These are phyloP conservation scores for Coemansia sp. DNA, from an alignment of 192 early-diverging fungal species.

Conservation along the genomic window DNA sequence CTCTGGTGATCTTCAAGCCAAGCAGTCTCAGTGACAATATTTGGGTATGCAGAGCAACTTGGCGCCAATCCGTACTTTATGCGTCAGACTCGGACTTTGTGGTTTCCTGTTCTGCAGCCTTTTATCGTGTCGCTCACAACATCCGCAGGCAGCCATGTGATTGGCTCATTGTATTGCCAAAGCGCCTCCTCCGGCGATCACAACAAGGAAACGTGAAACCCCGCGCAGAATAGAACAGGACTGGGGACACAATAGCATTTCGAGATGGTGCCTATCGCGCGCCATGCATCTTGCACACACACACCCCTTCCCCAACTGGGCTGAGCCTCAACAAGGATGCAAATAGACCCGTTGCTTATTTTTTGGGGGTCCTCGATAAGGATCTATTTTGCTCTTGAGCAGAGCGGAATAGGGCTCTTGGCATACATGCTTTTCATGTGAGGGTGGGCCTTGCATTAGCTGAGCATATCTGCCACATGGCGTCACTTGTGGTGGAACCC, in stretches of 20 bases:
- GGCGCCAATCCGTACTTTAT: constrained; percentile 5
- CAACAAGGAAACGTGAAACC: constrained; percentile 13
- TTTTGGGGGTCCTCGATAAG: neutral
- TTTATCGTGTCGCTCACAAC: constrained; percentile 2
- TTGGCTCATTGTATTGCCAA: constrained; percentile 11
- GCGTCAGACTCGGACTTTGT: constrained; percentile 2
- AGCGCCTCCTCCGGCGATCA: neutral
- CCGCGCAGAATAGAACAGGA: neutral
- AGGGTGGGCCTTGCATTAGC: neutral
- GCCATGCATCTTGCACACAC: neutral
- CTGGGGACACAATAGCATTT: too few relatives aligned
- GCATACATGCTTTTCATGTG: neutral
- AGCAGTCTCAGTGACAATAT: neutral
- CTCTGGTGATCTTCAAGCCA: neutral
- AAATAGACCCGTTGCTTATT: neutral
- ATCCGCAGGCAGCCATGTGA: constrained; percentile 29
- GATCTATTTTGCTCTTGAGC: neutral
- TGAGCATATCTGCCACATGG: neutral
- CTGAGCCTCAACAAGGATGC: neutral
- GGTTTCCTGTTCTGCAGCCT: neutral
- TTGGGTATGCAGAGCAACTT: neutral
- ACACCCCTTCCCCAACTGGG: neutral
- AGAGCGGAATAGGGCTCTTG: neutral
- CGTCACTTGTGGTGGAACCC: too few relatives aligned
- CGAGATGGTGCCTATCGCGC: too few relatives aligned